Evolutionary conservation across 768 basidiomycete species (phyloP).

Genomic region (Russula sp.): DNA sequence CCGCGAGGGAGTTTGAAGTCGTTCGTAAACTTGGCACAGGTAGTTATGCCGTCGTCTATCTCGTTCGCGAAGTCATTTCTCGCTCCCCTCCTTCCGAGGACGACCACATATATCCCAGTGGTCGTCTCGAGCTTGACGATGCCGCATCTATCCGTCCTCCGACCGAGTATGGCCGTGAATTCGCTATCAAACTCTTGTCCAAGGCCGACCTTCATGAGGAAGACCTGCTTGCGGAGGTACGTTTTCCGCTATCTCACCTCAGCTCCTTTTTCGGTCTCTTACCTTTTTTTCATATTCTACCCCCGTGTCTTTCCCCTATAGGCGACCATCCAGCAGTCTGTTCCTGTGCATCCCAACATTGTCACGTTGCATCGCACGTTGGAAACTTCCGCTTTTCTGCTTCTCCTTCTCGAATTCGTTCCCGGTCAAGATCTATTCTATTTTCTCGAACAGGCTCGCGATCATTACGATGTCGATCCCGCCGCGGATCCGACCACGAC

Average conservation of each 20-base stretch:
- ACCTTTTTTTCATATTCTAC: conserved; percentile 4
- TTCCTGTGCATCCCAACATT: conserved; percentile 86
- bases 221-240: conserved; percentile 82
- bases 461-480: conserved; percentile 60
- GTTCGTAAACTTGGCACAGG: conserved; percentile 81
- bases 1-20: conserved; percentile 72
- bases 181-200: conserved; percentile 94
- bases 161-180: conserved; percentile 62
- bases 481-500: conserved; percentile 31
- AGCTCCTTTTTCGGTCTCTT: not conserved
- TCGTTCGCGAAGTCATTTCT: conserved; percentile 64
- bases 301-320: conserved; percentile 27
- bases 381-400: conserved; percentile 85
- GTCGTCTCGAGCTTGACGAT: conserved; percentile 30
- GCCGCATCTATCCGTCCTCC: conserved; percentile 28
- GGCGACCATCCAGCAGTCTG: conserved; percentile 92
- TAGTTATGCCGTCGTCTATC: conserved; percentile 91
- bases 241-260: conserved; percentile 21
- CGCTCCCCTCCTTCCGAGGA: conserved; percentile 32
- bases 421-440: conserved; percentile 97
- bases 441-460: conserved; percentile 93
- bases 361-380: conserved; percentile 91
- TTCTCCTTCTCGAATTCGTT: conserved; percentile 91
- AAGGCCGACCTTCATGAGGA: conserved; percentile 91
- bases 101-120: conserved; percentile 45